Base-by-base conservation (phyloP, 352 stramenopile genomes). In the Pythium dissotocum region DNA sequence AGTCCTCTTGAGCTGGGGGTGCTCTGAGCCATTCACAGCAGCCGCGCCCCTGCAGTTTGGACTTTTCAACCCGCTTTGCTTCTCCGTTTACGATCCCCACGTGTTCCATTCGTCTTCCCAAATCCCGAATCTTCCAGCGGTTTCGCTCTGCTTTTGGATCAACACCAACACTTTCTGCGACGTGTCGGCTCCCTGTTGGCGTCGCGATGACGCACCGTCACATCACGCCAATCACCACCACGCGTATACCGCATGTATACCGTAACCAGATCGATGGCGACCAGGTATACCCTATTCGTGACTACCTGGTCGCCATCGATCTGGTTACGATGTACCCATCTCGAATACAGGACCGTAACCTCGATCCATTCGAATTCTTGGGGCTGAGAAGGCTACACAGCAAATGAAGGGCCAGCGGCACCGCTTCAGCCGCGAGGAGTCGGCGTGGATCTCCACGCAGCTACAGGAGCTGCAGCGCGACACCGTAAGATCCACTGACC, bases 371-470 rank as follows among this genome's bases (percentile, higher is more conserved):
- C 40, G 14, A 49, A 49, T 49, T 24, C 40, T 24, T 49, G 40
- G 40, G 40, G 21, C 2, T 8, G 14, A 24, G 40, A 24, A 44
- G 36, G 21, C 36, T 44, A 16, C 36, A 14, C 36, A 4, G 40
- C 4, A 24, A 24, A 49, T 49, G 40, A 24, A 9, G 51, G 53
- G 52, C 12, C 61, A 42, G 38, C 61, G 51, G 26, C 21, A 54
- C 13, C 16, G 42, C 52, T 61, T 68, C 40, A 8, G 33, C 42
- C 18, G 18, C 10, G 61, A 53, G 24, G 35, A 68, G 52, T 51
- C 36, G 14, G 53, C 40, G 36, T 68, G 61, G 61, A 61, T 68
- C 53, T 16, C 38, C 38, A 55, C 60, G 30, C 61, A 68, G 32
- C 35, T 62, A 40, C 61, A 48, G 4, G 4, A 13, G 30, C 61